Evolutionary conservation across 768 basidiomycete genomes (phyloP), one percentile per base, ranked within the genome.

Genomic region (Scleroderma bovista): DNA sequence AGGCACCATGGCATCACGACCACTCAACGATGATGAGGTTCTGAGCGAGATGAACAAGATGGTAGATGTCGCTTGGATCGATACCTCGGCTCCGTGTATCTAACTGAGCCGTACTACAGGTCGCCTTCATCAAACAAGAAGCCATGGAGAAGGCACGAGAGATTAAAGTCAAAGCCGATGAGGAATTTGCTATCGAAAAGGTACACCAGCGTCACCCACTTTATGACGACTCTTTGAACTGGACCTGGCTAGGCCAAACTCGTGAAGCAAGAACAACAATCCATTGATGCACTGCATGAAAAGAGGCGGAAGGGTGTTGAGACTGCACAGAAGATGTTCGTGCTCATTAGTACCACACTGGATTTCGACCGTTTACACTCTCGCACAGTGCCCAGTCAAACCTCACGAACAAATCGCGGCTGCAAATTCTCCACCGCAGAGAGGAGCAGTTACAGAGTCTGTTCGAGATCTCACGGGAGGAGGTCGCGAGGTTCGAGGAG

Each of bases 181-280:
- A 98, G 68, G 95, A 99, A 72, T 98, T 98, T 64, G 88, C 95
- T 17, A 98, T 99, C 57, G 96, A 99, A 69, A 99, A 99, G 81
- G 94, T 84, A 23, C 37, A 52, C 44, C 24, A 45, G 1, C 5
- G 8, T 40, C n/a, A 29, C 41, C 44, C 22, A 13, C 22, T 23
- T 37, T n/a, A 39, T 20, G 34, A 46, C 19, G 20, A 8, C 12
- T 20, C 19, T 33, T 16, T 46, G 24, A 36, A 16, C 24, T 44
- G 23, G 26, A 17, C 44, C 10, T 31, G 16, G 19, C 34, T 62
- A 97, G 94, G 95, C 94, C 44, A 96, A 92, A 71, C 86, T 98
- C 51, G 95, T 99, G 22, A 92, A 93, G 66, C 91, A 94, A 67
- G 95, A 99, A 69, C 86, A 93, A 52, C 84, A 89, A 54, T 84